A percentile compares a stretch with the other conserved stretches of the same genome.
Evolutionary conservation across 306 rosid species (phyloP).

Genomic region (Nissolia schottii): DNA sequence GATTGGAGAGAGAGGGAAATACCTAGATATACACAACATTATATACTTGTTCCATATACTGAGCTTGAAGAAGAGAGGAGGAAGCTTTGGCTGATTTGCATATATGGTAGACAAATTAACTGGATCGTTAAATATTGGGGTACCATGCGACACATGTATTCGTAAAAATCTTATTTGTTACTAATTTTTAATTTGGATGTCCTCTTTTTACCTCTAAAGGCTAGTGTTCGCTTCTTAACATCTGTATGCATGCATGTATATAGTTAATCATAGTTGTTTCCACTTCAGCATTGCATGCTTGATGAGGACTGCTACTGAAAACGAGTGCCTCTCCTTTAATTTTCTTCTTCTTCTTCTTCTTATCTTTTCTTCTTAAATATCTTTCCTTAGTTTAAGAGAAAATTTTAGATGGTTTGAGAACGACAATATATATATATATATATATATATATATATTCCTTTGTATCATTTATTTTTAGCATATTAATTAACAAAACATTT

Average conservation of each 20-base stretch:
- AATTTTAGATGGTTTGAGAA: no score
- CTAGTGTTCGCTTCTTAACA: not conserved
- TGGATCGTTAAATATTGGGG: not conserved
- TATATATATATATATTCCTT: no score
- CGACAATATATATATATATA: no score
- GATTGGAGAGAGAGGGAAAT: slow-evolving; percentile 4
- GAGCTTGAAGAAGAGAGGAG: not conserved
- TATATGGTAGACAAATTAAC: not conserved
- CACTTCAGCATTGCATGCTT: slow-evolving; percentile 42
- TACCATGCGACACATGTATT: not conserved
- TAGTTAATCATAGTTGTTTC: slow-evolving; percentile 32
- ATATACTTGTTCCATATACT: not conserved
- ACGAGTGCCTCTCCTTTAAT: slow-evolving; percentile 12
- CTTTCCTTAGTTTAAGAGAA: not conserved
- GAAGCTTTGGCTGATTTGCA: not conserved
- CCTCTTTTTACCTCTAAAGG: slow-evolving; percentile 1
- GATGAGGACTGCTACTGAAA: slow-evolving; percentile 23
- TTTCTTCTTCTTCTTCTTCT: no score
- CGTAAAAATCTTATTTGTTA: slow-evolving; percentile 15
- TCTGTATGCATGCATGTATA: not conserved
- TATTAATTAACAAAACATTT: no score
- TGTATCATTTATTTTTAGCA: no score
- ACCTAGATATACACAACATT: not conserved
- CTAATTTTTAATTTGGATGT: not conserved
- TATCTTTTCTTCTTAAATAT: not conserved